A percentile compares a stretch with the other conserved stretches of the same genome.
phyloP scores from a whole-genome alignment of 306 rosid species.

The Lotus japonicus region DNA sequence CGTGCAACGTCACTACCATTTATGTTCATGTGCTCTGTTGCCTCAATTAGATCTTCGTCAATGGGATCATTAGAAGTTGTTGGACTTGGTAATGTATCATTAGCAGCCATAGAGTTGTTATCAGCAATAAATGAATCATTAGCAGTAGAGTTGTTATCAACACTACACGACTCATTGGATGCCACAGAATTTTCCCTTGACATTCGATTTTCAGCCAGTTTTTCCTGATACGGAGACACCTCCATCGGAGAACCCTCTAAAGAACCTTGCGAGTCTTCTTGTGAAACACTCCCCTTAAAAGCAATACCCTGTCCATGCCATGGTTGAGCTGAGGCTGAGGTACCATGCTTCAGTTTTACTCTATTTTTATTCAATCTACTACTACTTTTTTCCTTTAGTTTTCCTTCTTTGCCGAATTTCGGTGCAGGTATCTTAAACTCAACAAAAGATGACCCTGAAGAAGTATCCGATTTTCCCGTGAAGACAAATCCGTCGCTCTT shows the following conservation, averaged over 20 bases:
- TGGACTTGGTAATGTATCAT: slow-evolving; percentile 5
- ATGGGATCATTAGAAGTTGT: slow-evolving; percentile 34
- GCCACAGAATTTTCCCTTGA: slow-evolving; percentile 57
- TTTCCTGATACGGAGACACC: slow-evolving; percentile 81
- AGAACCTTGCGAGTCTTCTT: slow-evolving; percentile 37
- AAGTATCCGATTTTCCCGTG: slow-evolving; percentile 38
- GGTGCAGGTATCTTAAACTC: slow-evolving; percentile 55
- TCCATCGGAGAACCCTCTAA: slow-evolving; percentile 81
- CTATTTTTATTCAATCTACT: slow-evolving; percentile 49
- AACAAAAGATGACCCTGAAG: slow-evolving; percentile 33
- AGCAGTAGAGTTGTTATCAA: slow-evolving; percentile 30
- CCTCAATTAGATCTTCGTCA: slow-evolving; percentile 62
- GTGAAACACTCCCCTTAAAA: slow-evolving; percentile 38
- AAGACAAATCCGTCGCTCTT: slow-evolving; percentile 40
- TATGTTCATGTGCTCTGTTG: slow-evolving; percentile 42
- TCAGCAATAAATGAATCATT: slow-evolving; percentile 43
- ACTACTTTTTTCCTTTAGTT: slow-evolving; percentile 39
- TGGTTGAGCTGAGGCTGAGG: slow-evolving; percentile 32
- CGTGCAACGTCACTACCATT: slow-evolving; percentile 27
- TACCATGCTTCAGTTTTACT: slow-evolving; percentile 38
- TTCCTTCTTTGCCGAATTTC: slow-evolving; percentile 42
- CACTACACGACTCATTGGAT: slow-evolving; percentile 47
- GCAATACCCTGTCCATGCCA: slow-evolving; percentile 41
- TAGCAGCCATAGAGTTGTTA: background rate
- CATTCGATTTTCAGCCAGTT: slow-evolving; percentile 34